Base-by-base conservation (phyloP, 164 flowering plant species). In the Sextonia rubra region DNA sequence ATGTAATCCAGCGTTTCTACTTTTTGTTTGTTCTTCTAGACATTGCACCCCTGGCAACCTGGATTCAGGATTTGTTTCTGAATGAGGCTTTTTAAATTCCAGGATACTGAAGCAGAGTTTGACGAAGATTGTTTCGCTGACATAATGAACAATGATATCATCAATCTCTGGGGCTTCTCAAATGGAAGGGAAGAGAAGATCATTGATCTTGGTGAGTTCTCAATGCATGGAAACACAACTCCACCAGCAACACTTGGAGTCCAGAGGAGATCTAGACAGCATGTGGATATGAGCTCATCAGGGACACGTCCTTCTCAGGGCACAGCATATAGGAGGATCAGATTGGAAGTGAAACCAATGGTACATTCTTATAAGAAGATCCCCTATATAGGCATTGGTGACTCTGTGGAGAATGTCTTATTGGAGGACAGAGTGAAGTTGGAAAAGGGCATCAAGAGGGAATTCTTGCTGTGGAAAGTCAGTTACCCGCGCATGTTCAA, bases 111-210 rank as follows among this genome's bases (percentile, higher is more conserved):
- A 32, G 15, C 32, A 24, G 17, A 26, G 5, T 25, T 6, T 22
- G 12, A 24, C 37, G 73, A 71, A 8, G 65, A 61, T 23, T 71
- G 52, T 30, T 71, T 22, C 47, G 52, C 66, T 60, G 73, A 71
- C 52, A 71, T 71, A 60, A 27, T 71, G 65, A 32, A 71, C 14
- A 66, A 71, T 44, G 66, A 71, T 30, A 70, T 70, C 11, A 18
- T 70, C 17, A 27, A 58, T 22, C 63, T 70, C 32, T 29, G 30
- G 7, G 72, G 37, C 25, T 70, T 58, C 47, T 56, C 72, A 32
- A 32, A 61, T 25, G 44, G 15, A 32, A 20, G 37, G n/a, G 66
- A 71, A 23, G 66, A 71, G 12, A 14, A 37, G 12, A 24, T 61
- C 23, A 32, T 71, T 12, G 30, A 47, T 44, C 49, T 17, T 23